Evolutionary conservation across 192 early-diverging fungal species (phyloP).

Genomic region (Rhizoclosmatium globosum): DNA sequence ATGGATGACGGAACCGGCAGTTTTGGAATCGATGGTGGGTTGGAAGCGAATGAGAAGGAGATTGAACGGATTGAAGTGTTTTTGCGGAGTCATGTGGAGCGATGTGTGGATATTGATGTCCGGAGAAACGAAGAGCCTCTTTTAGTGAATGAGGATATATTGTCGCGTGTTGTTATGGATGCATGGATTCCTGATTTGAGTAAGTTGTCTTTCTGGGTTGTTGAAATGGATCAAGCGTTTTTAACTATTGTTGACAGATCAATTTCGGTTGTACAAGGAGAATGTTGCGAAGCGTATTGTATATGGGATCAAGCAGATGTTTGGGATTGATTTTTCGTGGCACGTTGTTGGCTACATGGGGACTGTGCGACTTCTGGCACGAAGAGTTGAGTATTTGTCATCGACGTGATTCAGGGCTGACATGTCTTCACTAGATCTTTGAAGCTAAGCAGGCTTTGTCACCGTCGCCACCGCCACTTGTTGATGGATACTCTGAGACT

Average conservation of each 20-base stretch:
- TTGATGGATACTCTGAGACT: too few species aligned
- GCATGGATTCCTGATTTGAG: slow-evolving; percentile 36
- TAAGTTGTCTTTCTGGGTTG: slow-evolving; percentile 22
- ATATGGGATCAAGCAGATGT: slow-evolving; percentile 82
- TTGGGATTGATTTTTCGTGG: slow-evolving; percentile 91
- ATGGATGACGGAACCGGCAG: not conserved
- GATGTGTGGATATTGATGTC: slow-evolving; percentile 45
- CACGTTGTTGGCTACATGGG: slow-evolving; percentile 66
- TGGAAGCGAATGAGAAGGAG: slow-evolving; percentile 3
- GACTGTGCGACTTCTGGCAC: slow-evolving; percentile 57
- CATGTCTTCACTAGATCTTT: slow-evolving; percentile 6
- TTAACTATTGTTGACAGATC: not conserved
- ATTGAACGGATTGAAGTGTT: slow-evolving; percentile 22
- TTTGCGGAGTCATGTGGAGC: slow-evolving; percentile 36
- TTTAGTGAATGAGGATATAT: slow-evolving; percentile 37
- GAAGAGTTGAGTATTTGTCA: slow-evolving; percentile 45
- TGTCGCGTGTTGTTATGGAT: slow-evolving; percentile 38
- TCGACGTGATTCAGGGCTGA: not conserved
- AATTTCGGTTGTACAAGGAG: slow-evolving; percentile 46
- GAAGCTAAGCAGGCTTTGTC: slow-evolving; percentile 29
- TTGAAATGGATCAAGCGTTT: not conserved
- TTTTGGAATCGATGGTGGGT: not conserved
- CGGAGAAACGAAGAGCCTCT: slow-evolving; percentile 23
- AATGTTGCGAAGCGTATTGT: slow-evolving; percentile 68
- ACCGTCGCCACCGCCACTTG: slow-evolving; percentile 12